phyloP scores from a whole-genome alignment of 176 grass and related monocot genomes.

The Cenchrus fungigraminus region DNA sequence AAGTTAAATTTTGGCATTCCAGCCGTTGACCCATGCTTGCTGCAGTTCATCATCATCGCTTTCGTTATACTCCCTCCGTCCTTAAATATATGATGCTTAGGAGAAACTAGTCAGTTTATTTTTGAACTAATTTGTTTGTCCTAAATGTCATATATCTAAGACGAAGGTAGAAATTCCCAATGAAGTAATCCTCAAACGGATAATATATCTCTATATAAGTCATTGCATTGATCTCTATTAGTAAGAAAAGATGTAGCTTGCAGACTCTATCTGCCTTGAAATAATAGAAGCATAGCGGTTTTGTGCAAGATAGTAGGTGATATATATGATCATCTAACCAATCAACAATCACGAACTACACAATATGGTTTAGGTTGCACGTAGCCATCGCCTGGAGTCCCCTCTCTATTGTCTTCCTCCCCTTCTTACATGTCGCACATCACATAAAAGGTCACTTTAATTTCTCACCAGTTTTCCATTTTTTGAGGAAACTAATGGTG shows the following conservation, averaged over 20 bases:
- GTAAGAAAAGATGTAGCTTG: background rate
- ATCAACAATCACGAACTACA: constrained; percentile 17
- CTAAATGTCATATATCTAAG: no score
- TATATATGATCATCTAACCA: constrained; percentile 2
- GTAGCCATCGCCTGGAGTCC: constrained; percentile 21
- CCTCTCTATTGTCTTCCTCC: background rate
- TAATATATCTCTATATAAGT: background rate
- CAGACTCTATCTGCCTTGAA: background rate
- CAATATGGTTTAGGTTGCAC: constrained; percentile 17
- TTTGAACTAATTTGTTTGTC: no score
- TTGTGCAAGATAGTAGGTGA: background rate
- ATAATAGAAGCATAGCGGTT: background rate
- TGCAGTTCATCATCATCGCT: background rate
- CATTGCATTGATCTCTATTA: background rate
- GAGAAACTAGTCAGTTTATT: no score
- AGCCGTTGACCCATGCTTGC: background rate
- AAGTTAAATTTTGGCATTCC: background rate
- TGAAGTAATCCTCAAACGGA: background rate
- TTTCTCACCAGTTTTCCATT: no score
- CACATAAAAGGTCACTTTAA: background rate
- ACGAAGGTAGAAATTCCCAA: background rate
- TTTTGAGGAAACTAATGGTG: background rate
- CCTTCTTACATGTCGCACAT: background rate
- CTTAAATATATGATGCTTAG: no score
- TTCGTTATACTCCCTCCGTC: background rate